Base-by-base conservation (phyloP, 2,329 filamentous ascomycete genomes). In the Fusarium oxysporum region DNA sequence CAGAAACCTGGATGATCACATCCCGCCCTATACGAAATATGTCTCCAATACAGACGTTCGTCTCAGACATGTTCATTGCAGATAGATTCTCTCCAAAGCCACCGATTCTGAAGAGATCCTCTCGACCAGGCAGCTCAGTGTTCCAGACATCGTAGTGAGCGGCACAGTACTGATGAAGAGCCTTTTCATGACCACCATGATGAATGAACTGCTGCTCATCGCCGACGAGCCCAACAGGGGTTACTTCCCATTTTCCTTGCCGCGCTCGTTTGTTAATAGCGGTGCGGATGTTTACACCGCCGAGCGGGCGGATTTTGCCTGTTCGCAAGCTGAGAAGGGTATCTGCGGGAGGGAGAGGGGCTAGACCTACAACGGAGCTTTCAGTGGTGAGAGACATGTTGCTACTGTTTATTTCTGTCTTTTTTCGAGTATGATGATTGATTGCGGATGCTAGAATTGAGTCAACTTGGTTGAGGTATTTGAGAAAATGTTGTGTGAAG, bases 11-110 rank as follows among this genome's bases (percentile, higher is more conserved):
- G 8, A 74, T 55, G 8, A 56, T 25, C 3, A 70, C 72, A n/a
- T 67, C 57, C 9, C 21, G 23, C 8, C 72, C 72, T 25, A 74
- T 38, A 19, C 56, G 60, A 30, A 62, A 75, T 6, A 44, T 16
- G 37, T 74, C 72, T 6, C 72, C 72, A n/a, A 74, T 68, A 11
- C 72, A 74, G 41, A 75, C 69, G 32, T 75, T 74, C 2, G 60
- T 25, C 38, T 74, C 72, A 6, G 60, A 60, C 72, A 73, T 70
- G 11, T 61, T 8, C 17, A n/a, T 63, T 8, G 69, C 30, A 2
- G 69, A 72, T 9, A 74, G 30, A 2, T 74, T 74, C 33, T 75
- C 72, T 35, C 72, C 72, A 32, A 75, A 74, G 0, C 72, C 72
- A 3, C 72, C 72, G 17, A 68, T 40, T 11, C 62, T 64, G 45